Percentiles rank a stretch among this genome's conserved stretches.
These are phyloP conservation scores for Centaurea solstitialis DNA, from an alignment of 129 eudicot species.

Conservation along the genomic window DNA sequence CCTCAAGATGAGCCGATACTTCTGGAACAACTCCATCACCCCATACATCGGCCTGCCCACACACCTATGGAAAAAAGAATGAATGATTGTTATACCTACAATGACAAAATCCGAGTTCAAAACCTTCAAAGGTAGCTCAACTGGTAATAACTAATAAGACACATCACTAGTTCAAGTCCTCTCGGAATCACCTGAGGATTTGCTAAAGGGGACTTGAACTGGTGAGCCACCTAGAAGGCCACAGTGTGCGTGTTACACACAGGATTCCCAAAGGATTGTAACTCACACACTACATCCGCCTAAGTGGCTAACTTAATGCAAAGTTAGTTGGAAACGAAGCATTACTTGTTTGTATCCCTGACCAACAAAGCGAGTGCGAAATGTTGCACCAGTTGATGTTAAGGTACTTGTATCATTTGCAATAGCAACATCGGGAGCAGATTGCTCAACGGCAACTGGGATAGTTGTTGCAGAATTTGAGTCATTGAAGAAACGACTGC, in stretches of 20 bases:
- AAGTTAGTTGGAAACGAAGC: background rate
- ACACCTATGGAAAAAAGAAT: conserved; percentile 47
- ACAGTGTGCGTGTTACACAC: background rate
- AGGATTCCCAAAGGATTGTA: no score
- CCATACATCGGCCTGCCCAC: conserved; percentile 96
- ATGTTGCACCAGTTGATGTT: conserved; percentile 44
- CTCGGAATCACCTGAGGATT: background rate
- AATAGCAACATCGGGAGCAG: conserved; percentile 38
- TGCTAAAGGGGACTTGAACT: background rate
- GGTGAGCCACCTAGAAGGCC: background rate
- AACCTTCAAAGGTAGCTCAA: background rate
- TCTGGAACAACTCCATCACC: conserved; percentile 98
- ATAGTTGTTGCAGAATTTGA: conserved; percentile 32
- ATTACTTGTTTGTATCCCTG: conserved; percentile 94
- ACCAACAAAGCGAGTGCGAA: conserved; percentile 83
- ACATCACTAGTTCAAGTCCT: background rate
- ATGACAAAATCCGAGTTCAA: background rate
- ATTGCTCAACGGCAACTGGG: conserved; percentile 39
- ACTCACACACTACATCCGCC: background rate
- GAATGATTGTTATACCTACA: background rate
- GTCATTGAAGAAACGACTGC: conserved; percentile 58
- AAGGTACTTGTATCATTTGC: conserved; percentile 35
- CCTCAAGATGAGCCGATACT: conserved; percentile 86
- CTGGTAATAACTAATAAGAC: background rate
- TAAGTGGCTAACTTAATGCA: background rate